A percentile compares a stretch with the other conserved stretches of the same genome.
These are phyloP conservation scores for Trichosporon faecale DNA, from an alignment of 1,284 basidiomycete species.

Conservation along the genomic window DNA sequence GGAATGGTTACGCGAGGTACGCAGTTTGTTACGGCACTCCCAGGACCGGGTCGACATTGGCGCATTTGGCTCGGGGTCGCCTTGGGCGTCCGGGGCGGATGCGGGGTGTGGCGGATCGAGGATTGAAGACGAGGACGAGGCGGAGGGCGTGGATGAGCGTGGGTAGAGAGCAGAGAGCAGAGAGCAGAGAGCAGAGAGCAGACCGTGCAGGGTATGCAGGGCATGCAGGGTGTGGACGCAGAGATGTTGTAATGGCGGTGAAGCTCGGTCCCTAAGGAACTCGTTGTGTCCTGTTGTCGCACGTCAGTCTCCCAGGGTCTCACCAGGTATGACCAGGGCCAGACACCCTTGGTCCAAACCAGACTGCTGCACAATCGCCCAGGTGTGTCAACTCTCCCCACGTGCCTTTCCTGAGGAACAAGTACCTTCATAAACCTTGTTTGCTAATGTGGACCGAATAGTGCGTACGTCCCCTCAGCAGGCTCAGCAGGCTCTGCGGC, in stretches of 20 bases:
- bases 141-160: background rate
- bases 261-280: background rate
- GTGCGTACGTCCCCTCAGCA: background rate
- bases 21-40: background rate
- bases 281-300: background rate
- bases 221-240: background rate
- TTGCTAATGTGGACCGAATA: background rate
- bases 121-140: background rate
- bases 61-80: background rate
- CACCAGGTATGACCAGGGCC: background rate
- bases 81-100: background rate
- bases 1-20: background rate
- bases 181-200: background rate
- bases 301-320: background rate
- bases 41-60: background rate
- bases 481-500: too few relatives aligned
- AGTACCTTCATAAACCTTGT: background rate
- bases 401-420: background rate
- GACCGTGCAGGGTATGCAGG: background rate
- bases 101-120: background rate
- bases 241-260: background rate
- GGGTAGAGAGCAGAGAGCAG: background rate
- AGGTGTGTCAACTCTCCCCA: background rate
- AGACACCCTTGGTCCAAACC: background rate
- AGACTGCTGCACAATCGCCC: background rate